These are phyloP conservation scores for Fusarium nelsonii DNA, from an alignment of 2,329 filamentous ascomycete species.

Conservation along the genomic window DNA sequence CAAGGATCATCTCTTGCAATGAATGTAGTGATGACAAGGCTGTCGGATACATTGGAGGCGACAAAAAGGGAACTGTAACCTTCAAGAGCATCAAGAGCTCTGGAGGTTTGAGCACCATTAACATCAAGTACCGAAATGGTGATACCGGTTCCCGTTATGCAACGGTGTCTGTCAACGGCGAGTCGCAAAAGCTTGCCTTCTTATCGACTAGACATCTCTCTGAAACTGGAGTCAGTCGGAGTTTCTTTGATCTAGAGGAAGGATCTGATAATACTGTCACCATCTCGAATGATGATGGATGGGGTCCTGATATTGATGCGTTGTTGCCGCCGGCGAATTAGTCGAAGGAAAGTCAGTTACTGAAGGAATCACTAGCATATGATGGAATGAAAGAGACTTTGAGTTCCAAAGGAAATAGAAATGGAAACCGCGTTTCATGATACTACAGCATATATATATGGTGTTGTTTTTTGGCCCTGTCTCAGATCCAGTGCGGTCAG, in stretches of 20 bases:
- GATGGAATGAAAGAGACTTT: too few species aligned
- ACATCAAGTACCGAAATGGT: conserved; percentile 68
- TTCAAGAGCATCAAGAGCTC: conserved; percentile 61
- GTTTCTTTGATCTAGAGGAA: conserved; percentile 61
- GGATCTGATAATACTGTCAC: conserved; percentile 62
- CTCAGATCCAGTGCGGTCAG: not conserved
- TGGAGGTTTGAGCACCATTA: conserved; percentile 62
- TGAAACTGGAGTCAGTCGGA: conserved; percentile 57
- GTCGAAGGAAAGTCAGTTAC: not conserved
- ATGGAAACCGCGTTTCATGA: too few species aligned
- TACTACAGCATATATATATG: too few species aligned
- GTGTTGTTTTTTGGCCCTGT: too few species aligned
- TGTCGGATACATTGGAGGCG: conserved; percentile 68
- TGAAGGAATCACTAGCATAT: not conserved
- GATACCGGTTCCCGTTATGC: conserved; percentile 66
- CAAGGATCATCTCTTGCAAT: conserved; percentile 61
- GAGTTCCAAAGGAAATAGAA: too few species aligned
- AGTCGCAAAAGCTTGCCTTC: conserved; percentile 65
- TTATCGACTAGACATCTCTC: conserved; percentile 60
- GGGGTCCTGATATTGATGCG: conserved; percentile 58
- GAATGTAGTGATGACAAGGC: conserved; percentile 63
- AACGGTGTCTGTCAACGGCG: conserved; percentile 68
- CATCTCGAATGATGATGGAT: conserved; percentile 57
- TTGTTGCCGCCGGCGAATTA: conserved; percentile 62
- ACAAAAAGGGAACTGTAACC: conserved; percentile 59